phyloP scores from a whole-genome alignment of 2,329 filamentous ascomycete species.

The Ceratocystis cacaofunesta region DNA sequence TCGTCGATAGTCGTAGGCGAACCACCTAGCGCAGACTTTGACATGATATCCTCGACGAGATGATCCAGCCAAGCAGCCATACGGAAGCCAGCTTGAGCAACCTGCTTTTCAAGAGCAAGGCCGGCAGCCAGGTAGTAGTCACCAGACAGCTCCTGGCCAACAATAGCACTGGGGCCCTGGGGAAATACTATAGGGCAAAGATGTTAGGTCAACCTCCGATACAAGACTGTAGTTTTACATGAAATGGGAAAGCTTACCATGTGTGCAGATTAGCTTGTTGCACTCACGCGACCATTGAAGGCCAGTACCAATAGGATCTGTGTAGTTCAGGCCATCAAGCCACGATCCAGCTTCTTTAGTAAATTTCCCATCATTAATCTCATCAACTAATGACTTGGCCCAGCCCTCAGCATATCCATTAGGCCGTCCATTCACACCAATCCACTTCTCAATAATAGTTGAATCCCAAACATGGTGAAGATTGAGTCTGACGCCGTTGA shows the following conservation, averaged over 20 bases:
- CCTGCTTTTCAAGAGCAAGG: constrained; percentile 48
- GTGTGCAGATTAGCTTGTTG: constrained; percentile 46
- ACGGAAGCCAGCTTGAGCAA: constrained; percentile 54
- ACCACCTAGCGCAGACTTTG: constrained; percentile 18
- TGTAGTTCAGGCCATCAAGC: constrained; percentile 42
- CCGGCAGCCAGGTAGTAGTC: constrained; percentile 49
- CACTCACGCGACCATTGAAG: constrained; percentile 49
- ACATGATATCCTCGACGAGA: constrained; percentile 31
- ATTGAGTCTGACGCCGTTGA: constrained; percentile 42
- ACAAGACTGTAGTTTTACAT: neutral
- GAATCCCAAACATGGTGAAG: constrained; percentile 63
- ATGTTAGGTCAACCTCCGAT: neutral
- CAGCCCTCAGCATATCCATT: constrained; percentile 39
- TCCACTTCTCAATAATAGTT: constrained; percentile 49
- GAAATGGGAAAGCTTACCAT: constrained; percentile 31
- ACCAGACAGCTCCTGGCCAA: constrained; percentile 43
- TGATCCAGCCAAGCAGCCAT: constrained; percentile 53
- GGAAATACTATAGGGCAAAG: constrained; percentile 38
- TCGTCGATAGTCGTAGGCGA: neutral
- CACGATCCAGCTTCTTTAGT: constrained; percentile 35
- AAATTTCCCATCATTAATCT: constrained; percentile 44
- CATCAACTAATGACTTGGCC: constrained; percentile 39
- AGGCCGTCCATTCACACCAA: constrained; percentile 40
- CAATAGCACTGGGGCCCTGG: constrained; percentile 42
- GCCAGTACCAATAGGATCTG: constrained; percentile 39